Percentiles rank a stretch among this genome's conserved stretches.
These are phyloP conservation scores for Penicillium sp. DNA, from an alignment of 2,329 filamentous ascomycete species.

Conservation along the genomic window DNA sequence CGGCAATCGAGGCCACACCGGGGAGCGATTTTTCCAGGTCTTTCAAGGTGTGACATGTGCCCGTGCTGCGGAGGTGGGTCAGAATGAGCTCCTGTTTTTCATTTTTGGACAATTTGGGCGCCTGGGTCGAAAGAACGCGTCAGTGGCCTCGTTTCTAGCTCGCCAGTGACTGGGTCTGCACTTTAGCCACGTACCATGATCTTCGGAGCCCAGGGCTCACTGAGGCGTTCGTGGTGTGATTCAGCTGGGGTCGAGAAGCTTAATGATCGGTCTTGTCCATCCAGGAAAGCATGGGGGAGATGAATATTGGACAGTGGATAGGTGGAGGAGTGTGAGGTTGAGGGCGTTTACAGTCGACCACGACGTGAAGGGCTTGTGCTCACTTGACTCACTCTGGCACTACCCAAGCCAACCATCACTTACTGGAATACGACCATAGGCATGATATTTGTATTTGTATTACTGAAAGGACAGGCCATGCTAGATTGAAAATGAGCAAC, in stretches of 20 bases:
- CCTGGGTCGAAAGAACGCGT: conserved; percentile 21
- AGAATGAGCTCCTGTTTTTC: conserved; percentile 57
- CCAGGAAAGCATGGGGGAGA: neutral
- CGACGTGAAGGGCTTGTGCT: neutral
- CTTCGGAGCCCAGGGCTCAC: neutral
- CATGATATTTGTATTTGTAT: no score
- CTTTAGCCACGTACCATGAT: neutral
- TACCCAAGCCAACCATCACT: neutral
- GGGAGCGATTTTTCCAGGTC: conserved; percentile 64
- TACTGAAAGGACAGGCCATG: neutral
- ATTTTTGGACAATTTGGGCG: conserved; percentile 54
- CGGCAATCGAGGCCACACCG: conserved; percentile 58
- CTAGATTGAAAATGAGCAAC: neutral
- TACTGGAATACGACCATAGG: neutral
- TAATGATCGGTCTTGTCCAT: neutral
- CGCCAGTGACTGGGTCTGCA: neutral
- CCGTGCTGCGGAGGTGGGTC: conserved; percentile 56
- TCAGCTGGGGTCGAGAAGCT: neutral
- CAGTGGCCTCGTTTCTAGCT: conserved; percentile 7
- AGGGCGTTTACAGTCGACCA: neutral
- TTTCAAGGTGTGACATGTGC: conserved; percentile 61
- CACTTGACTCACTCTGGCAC: neutral
- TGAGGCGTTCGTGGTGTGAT: neutral
- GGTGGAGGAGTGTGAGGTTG: neutral
- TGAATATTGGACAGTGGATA: neutral